Evolutionary conservation across 1,139 yeast genomes (phyloP).

Genomic region (Saccharomyces hybrid): DNA sequence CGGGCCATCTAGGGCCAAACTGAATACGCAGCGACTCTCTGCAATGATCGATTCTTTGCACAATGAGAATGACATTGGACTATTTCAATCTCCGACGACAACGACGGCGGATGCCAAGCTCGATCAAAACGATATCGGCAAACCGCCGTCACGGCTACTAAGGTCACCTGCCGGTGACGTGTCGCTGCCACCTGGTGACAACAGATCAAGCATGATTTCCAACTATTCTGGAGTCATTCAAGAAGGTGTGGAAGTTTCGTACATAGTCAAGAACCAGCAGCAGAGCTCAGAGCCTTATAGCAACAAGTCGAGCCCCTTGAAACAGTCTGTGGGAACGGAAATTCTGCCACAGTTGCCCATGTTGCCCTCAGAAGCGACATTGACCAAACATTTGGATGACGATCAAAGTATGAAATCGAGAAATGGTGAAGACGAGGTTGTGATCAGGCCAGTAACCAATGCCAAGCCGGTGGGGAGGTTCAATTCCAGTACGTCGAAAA

Average conservation of each 20-base stretch:
- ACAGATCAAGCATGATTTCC: slow-evolving; percentile 37
- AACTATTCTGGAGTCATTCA: slow-evolving; percentile 41
- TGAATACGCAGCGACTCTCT: slow-evolving; percentile 23
- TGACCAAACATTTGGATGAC: slow-evolving; percentile 1
- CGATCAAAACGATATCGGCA: background rate
- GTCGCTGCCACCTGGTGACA: slow-evolving; percentile 21
- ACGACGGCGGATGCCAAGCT: background rate
- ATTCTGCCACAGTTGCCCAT: slow-evolving; percentile 10
- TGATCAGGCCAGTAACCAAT: slow-evolving; percentile 12
- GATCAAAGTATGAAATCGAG: background rate
- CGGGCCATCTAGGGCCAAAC: background rate
- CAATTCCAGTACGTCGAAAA: slow-evolving; percentile 4
- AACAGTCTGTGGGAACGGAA: background rate
- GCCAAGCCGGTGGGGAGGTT: slow-evolving; percentile 16
- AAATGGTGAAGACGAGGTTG: slow-evolving; percentile 4
- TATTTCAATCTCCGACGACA: background rate
- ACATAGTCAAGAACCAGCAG: slow-evolving; percentile 26
- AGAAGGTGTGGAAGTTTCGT: slow-evolving; percentile 38
- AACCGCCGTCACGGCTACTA: background rate
- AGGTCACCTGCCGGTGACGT: slow-evolving; percentile 9
- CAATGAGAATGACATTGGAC: slow-evolving; percentile 12
- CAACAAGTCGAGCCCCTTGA: background rate
- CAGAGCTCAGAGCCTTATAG: background rate
- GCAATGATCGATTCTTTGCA: slow-evolving; percentile 28
- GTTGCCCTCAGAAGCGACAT: slow-evolving; percentile 13